phyloP scores from a whole-genome alignment of 257 asterid species.

The Paraleonurus japonicus region DNA sequence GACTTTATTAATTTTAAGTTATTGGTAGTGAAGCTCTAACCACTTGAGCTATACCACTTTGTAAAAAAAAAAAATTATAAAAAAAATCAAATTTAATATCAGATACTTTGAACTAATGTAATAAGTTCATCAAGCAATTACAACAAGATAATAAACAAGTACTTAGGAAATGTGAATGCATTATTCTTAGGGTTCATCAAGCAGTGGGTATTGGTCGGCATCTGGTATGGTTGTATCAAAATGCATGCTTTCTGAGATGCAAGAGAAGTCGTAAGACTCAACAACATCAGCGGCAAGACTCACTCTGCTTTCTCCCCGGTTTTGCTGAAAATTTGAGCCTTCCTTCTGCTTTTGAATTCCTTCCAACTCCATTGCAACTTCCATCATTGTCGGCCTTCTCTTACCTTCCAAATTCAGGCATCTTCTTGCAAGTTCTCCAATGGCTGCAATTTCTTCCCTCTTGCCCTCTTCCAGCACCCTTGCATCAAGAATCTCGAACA shows the following conservation, averaged over 20 bases:
- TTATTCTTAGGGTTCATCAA: slow-evolving; percentile 16
- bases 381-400: slow-evolving; percentile 46
- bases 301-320: background rate
- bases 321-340: background rate
- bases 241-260: slow-evolving; percentile 11
- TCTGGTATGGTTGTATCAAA: background rate
- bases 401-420: slow-evolving; percentile 40
- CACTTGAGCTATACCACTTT: too few species aligned
- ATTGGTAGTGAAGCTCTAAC: too few species aligned
- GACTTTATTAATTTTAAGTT: too few species aligned
- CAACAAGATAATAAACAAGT: too few species aligned
- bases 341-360: slow-evolving; percentile 12
- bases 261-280: slow-evolving; percentile 15
- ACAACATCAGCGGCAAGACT: background rate
- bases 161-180: too few species aligned
- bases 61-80: too few species aligned
- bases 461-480: slow-evolving; percentile 27
- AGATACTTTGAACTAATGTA: too few species aligned
- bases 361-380: slow-evolving; percentile 36
- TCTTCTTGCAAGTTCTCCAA: slow-evolving; percentile 34
- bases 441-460: slow-evolving; percentile 26
- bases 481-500: slow-evolving; percentile 33
- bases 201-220: background rate
- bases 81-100: too few species aligned
- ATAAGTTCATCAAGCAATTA: too few species aligned